Conservation (phyloP, 371 early-diverging fungal genomes). For the Neoconidiobolus thromboides region DNA sequence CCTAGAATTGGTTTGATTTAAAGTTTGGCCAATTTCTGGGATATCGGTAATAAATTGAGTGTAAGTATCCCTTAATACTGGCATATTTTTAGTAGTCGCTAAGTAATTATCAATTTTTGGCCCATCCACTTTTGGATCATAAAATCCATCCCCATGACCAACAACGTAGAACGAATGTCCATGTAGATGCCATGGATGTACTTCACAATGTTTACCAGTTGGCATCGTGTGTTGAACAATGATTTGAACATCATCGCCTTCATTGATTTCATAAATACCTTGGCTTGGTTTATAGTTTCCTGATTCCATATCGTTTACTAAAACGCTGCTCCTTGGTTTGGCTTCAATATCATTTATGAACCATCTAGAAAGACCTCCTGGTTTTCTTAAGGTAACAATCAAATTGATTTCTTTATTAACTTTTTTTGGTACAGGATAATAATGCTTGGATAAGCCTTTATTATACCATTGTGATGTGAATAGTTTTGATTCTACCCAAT, state of each 20-base stretch:
- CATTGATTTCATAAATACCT: not conserved
- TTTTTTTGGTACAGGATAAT: too few relatives aligned
- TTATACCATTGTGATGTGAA: not conserved
- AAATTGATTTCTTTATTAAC: too few relatives aligned
- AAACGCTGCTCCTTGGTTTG: not conserved
- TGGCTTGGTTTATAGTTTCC: not conserved
- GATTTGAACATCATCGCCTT: not conserved
- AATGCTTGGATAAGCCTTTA: not conserved
- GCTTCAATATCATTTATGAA: not conserved
- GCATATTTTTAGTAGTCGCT: not conserved
- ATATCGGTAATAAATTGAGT: not conserved
- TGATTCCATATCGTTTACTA: too few relatives aligned
- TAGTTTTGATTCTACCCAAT: not conserved
- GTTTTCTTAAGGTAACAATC: too few relatives aligned
- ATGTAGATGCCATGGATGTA: not conserved
- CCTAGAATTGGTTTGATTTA: too few relatives aligned
- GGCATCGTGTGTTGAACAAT: not conserved
- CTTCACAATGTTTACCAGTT: not conserved
- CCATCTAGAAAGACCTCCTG: not conserved
- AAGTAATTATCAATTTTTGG: not conserved
- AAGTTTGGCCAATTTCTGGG: too few relatives aligned
- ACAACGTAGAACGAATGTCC: constrained; percentile 1
- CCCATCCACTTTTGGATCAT: not conserved
- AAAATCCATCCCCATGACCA: not conserved
- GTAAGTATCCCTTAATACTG: not conserved